Evolutionary conservation across 164 flowering plant species (phyloP).

Genomic region (Berberis thunbergii): DNA sequence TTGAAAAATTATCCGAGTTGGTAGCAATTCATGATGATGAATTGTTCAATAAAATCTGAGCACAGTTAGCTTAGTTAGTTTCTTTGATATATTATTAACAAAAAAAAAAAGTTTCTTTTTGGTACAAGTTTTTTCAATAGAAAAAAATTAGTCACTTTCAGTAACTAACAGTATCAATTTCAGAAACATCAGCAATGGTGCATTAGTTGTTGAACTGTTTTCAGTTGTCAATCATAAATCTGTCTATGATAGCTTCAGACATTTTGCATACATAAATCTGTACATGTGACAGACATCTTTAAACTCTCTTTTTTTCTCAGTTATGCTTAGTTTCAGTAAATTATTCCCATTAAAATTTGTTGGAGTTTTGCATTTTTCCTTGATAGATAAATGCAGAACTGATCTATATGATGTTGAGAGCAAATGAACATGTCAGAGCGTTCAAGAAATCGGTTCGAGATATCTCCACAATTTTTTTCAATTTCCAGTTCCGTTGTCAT

Average conservation of each 20-base stretch:
- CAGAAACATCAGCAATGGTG: background rate
- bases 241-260: background rate
- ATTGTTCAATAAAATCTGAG: too few species aligned
- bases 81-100: too few species aligned
- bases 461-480: too few species aligned
- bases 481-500: too few species aligned
- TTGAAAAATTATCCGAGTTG: too few species aligned
- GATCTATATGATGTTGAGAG: constrained; percentile 46
- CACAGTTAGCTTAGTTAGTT: too few species aligned
- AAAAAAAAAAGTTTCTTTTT: too few species aligned
- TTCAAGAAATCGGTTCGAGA: too few species aligned
- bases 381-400: constrained; percentile 26
- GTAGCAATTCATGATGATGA: too few species aligned
- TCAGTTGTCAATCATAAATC: background rate
- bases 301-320: background rate
- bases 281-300: background rate
- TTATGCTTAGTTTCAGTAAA: background rate
- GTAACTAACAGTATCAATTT: background rate
- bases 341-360: background rate
- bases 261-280: background rate
- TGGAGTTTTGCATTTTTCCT: constrained; percentile 17
- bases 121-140: too few species aligned
- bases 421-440: constrained; percentile 22
- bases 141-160: too few species aligned
- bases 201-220: background rate